Evolutionary conservation across 129 eudicot genomes (phyloP).

Genomic region (Tanacetum coccineum): DNA sequence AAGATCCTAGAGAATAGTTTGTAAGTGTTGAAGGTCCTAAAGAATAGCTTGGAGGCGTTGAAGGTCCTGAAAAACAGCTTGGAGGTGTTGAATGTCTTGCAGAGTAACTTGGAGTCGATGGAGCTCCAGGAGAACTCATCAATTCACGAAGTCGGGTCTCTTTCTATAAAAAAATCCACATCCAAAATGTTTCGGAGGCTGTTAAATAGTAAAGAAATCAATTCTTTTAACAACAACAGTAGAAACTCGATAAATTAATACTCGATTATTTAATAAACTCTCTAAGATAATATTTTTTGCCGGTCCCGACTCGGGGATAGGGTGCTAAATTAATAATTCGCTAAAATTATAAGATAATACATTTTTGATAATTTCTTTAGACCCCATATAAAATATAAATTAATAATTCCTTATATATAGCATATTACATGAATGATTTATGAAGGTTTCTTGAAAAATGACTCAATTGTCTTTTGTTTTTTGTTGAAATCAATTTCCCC

Average conservation of each 20-base stretch:
- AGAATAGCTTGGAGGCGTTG: no score
- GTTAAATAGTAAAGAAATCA: no score
- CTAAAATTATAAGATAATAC: conserved; percentile 37
- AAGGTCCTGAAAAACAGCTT: no score
- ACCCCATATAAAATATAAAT: conserved; percentile 29
- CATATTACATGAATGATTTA: conserved; percentile 27
- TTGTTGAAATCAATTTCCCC: conserved; percentile 36
- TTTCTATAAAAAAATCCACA: no score
- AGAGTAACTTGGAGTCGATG: no score
- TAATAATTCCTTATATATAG: conserved; percentile 28
- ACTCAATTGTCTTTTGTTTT: conserved; percentile 35
- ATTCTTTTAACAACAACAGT: no score
- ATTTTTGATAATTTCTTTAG: conserved; percentile 34
- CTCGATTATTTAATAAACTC: conserved; percentile 31
- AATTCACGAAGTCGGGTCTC: no score
- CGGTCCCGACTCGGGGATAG: conserved; percentile 28
- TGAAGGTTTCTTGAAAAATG: conserved; percentile 29
- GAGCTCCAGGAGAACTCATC: no score
- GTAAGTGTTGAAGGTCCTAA: no score
- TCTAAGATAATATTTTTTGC: conserved; percentile 13
- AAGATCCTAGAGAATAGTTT: no score
- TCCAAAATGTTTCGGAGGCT: no score
- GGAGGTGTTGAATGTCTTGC: no score
- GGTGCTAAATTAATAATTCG: conserved; percentile 40
- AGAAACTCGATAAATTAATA: conserved; percentile 32